Evolutionary conservation across 495 filamentous ascomycete genomes (phyloP).

Genomic region (Penicillium fimorum): DNA sequence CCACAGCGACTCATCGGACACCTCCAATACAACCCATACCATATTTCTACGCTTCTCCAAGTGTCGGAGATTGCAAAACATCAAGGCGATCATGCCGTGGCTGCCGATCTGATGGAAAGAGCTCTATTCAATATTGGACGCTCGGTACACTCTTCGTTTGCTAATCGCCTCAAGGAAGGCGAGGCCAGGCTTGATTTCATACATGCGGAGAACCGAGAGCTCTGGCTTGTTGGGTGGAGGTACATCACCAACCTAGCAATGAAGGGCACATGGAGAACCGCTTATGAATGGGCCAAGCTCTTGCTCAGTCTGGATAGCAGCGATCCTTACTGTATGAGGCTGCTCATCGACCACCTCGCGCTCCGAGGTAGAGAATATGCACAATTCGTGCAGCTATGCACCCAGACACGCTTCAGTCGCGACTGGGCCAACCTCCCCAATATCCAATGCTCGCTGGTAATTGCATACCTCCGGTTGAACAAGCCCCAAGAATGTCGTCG

Average conservation of each 20-base stretch:
- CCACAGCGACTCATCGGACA: slow-evolving; percentile 66
- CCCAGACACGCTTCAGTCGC: slow-evolving; percentile 53
- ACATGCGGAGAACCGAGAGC: slow-evolving; percentile 81
- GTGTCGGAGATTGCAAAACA: slow-evolving; percentile 90
- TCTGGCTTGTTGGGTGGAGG: slow-evolving; percentile 86
- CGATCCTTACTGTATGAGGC: slow-evolving; percentile 79
- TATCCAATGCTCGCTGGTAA: slow-evolving; percentile 65
- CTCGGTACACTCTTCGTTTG: slow-evolving; percentile 76
- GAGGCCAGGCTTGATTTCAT: slow-evolving; percentile 75
- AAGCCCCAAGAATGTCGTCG: slow-evolving; percentile 62
- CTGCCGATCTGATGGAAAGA: slow-evolving; percentile 85
- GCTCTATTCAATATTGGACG: slow-evolving; percentile 92
- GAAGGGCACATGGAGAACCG: slow-evolving; percentile 92
- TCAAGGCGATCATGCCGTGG: slow-evolving; percentile 77
- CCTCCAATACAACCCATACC: slow-evolving; percentile 76
- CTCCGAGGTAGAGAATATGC: slow-evolving; percentile 74
- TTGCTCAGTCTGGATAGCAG: slow-evolving; percentile 70
- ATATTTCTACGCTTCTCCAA: slow-evolving; percentile 89
- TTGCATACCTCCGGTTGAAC: slow-evolving; percentile 70
- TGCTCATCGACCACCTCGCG: slow-evolving; percentile 79
- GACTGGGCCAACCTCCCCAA: slow-evolving; percentile 56
- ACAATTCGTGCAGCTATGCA: slow-evolving; percentile 70
- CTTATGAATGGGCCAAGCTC: slow-evolving; percentile 89
- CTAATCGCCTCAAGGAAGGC: slow-evolving; percentile 70
- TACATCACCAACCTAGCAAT: slow-evolving; percentile 79